phyloP scores from a whole-genome alignment of 2,329 filamentous ascomycete genomes.

The Penicillium sp. region DNA sequence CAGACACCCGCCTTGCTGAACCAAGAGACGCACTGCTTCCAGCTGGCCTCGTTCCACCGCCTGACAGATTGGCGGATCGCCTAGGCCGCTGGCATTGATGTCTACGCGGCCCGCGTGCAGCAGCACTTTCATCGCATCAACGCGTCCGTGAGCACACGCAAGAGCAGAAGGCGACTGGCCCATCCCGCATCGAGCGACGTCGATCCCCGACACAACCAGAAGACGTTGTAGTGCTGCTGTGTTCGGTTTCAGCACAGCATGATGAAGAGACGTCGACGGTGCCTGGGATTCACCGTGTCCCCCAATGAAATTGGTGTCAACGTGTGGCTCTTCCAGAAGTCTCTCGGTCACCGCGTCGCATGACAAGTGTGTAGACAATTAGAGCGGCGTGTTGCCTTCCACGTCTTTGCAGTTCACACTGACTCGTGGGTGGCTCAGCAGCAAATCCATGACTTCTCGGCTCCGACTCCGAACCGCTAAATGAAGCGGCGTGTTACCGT shows the following conservation, averaged over 20 bases:
- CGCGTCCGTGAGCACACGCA: not conserved
- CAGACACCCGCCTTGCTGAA: not conserved
- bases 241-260: slow-evolving; percentile 1
- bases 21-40: not conserved
- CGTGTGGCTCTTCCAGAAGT: not conserved
- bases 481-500: not conserved
- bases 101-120: not conserved
- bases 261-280: slow-evolving; percentile 4
- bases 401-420: not conserved
- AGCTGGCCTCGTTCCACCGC: not conserved
- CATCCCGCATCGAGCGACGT: not conserved
- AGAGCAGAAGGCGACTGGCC: not conserved
- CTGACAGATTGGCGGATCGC: not conserved
- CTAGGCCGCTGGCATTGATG: slow-evolving; percentile 1
- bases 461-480: not conserved
- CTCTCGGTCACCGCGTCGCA: slow-evolving; percentile 2
- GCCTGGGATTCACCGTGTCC: not conserved
- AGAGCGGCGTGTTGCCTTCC: not conserved
- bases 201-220: not conserved
- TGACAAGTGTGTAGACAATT: slow-evolving; percentile 1
- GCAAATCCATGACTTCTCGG: not conserved
- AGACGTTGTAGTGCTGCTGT: not conserved
- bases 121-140: not conserved
- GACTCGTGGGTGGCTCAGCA: not conserved
- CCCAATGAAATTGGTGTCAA: slow-evolving; percentile 5